Conservation (phyloP, 768 basidiomycete species). For the Chalciporus pseudorubinellus region DNA sequence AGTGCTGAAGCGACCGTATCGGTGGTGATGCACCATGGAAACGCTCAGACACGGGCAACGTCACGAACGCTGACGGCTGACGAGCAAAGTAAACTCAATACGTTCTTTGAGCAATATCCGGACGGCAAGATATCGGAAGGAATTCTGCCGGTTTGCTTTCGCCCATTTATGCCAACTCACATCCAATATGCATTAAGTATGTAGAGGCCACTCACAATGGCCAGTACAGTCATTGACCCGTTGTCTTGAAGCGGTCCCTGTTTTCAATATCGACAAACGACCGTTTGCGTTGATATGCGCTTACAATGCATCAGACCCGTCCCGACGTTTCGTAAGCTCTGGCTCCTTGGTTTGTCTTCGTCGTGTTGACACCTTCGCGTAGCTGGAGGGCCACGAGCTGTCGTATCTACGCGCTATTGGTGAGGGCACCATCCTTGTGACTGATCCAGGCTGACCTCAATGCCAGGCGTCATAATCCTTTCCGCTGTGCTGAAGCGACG, state of each 20-base stretch:
- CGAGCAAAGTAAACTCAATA: conserved; percentile 72
- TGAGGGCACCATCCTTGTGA: conserved; percentile 20
- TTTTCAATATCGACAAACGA: conserved; percentile 89
- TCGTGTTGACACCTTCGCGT: background rate
- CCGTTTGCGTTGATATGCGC: conserved; percentile 90
- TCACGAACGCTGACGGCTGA: conserved; percentile 58
- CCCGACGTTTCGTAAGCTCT: conserved; percentile 70
- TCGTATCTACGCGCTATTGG: conserved; percentile 92
- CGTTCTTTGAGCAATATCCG: conserved; percentile 75
- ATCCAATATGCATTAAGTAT: conserved; percentile 87
- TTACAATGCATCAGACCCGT: conserved; percentile 80
- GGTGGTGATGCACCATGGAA: conserved; percentile 69
- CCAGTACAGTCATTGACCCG: conserved; percentile 5
- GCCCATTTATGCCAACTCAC: conserved; percentile 74
- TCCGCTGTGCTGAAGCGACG: conserved; percentile 89
- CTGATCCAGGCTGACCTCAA: conserved; percentile 2
- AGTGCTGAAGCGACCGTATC: conserved; percentile 58
- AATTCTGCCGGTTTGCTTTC: conserved; percentile 78
- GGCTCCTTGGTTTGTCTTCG: background rate
- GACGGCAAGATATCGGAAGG: conserved; percentile 89
- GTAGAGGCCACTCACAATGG: conserved; percentile 24
- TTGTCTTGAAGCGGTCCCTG: conserved; percentile 68
- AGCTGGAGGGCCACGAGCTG: conserved; percentile 87
- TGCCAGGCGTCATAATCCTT: conserved; percentile 80
- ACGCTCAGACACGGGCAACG: conserved; percentile 49